These are phyloP conservation scores for Diaporthe sp. DNA, from an alignment of 2,329 filamentous ascomycete genomes.

Conservation along the genomic window DNA sequence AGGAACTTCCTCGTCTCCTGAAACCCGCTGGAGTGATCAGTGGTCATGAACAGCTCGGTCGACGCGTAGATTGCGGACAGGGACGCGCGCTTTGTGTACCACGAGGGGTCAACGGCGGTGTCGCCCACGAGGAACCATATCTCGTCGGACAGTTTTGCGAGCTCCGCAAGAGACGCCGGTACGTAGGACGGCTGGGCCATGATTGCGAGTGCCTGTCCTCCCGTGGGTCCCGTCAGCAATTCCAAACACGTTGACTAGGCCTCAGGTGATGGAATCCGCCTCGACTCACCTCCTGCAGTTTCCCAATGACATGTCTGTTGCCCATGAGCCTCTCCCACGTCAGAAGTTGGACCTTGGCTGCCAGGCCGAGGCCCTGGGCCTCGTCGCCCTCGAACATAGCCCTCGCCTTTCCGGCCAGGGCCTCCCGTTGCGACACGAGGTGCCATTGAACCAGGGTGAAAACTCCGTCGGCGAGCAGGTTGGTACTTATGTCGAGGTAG, in stretches of 20 bases:
- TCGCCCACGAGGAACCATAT: conserved; percentile 92
- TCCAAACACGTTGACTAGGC: background rate
- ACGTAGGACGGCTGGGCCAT: conserved; percentile 90
- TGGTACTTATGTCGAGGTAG: conserved; percentile 88
- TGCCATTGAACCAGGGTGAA: conserved; percentile 88
- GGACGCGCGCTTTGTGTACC: conserved; percentile 80
- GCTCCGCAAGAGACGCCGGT: conserved; percentile 80
- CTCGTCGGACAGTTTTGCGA: conserved; percentile 88
- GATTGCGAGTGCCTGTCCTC: conserved; percentile 80
- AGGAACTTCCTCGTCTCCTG: conserved; percentile 85
- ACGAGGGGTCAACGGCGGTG: conserved; percentile 82
- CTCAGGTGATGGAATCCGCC: background rate
- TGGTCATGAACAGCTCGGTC: conserved; percentile 94
- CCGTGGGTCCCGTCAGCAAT: conserved; percentile 22
- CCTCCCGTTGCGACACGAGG: conserved; percentile 75
- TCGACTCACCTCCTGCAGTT: conserved; percentile 85
- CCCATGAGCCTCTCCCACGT: conserved; percentile 82
- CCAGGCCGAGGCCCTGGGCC: conserved; percentile 60
- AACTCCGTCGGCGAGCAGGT: conserved; percentile 82
- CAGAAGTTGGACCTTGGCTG: conserved; percentile 77
- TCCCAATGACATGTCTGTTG: conserved; percentile 79
- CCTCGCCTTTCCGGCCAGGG: conserved; percentile 61
- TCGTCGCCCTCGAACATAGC: conserved; percentile 55
- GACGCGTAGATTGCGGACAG: conserved; percentile 75
- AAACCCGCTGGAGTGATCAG: conserved; percentile 81